Conservation (phyloP, 768 basidiomycete genomes). For the Phylloporus sp. region DNA sequence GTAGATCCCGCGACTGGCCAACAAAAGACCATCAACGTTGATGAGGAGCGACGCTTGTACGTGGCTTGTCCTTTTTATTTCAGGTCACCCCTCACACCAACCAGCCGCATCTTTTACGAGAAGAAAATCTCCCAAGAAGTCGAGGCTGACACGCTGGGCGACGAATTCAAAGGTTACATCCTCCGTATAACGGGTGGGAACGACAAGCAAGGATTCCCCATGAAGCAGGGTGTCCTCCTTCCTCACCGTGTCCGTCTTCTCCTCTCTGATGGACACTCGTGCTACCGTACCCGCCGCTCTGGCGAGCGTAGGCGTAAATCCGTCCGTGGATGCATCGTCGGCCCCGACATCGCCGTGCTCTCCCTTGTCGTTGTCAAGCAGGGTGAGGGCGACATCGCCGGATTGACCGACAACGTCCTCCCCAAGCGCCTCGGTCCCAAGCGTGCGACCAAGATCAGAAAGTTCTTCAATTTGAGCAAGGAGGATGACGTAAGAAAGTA, state of each 20-base stretch:
- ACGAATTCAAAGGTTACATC: conserved; percentile 96
- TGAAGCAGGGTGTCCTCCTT: conserved; percentile 98
- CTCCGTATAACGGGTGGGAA: conserved; percentile 97
- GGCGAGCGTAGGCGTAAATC: conserved; percentile 99
- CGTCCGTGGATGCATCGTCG: conserved; percentile 97
- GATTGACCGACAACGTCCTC: conserved; percentile 86
- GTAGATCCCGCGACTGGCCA: conserved; percentile 94
- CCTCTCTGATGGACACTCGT: conserved; percentile 94
- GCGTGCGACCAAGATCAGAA: conserved; percentile 94
- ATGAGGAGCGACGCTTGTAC: conserved; percentile 85
- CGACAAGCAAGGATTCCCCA: conserved; percentile 98
- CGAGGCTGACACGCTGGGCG: conserved; percentile 82
- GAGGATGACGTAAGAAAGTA: conserved; percentile 99
- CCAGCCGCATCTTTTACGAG: conserved; percentile 92
- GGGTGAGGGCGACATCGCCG: conserved; percentile 86
- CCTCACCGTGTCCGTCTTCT: conserved; percentile 92
- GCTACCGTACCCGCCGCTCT: conserved; percentile 87
- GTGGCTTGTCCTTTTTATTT: conserved; percentile 21
- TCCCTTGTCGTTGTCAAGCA: conserved; percentile 95
- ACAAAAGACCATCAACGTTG: conserved; percentile 94
- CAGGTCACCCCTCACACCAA: not conserved
- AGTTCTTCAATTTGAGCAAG: conserved; percentile 97
- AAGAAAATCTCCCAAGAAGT: conserved; percentile 97
- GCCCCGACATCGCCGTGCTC: conserved; percentile 93
- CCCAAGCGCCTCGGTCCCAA: conserved; percentile 97